Evolutionary conservation across 2,329 filamentous ascomycete genomes (phyloP).

Genomic region (Xylariaceae sp.): DNA sequence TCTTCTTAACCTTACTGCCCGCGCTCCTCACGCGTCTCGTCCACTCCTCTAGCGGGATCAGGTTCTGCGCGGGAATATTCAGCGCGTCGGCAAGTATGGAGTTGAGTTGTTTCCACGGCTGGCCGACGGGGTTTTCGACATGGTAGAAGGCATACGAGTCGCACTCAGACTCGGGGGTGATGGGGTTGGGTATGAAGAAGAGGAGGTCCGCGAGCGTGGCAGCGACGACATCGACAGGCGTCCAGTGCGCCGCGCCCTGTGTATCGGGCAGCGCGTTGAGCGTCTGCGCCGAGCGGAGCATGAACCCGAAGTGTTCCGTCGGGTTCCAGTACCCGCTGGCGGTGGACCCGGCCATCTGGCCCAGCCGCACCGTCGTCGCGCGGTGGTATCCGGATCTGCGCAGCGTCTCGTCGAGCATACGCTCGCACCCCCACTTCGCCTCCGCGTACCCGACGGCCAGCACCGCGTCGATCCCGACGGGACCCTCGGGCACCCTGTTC

Average conservation of each 20-base stretch:
- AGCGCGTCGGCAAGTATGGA: conserved; percentile 3
- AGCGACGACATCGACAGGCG: conserved; percentile 10
- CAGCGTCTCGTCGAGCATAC: conserved; percentile 38
- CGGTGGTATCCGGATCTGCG: conserved; percentile 22
- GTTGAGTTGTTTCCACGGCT: conserved; percentile 5
- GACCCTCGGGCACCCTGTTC: conserved; percentile 37
- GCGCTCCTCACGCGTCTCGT: conserved; percentile 17
- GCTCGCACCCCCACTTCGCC: conserved; percentile 42
- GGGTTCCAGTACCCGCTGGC: conserved; percentile 39
- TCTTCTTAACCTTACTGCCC: conserved; percentile 6
- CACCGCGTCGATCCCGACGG: conserved; percentile 18
- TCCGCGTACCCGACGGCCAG: conserved; percentile 38
- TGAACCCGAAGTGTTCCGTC: conserved; percentile 38
- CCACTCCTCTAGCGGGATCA: conserved; percentile 26
- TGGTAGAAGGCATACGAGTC: conserved; percentile 5
- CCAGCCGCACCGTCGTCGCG: conserved; percentile 36
- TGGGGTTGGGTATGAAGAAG: too few relatives aligned
- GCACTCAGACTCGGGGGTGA: background rate
- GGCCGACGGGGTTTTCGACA: conserved; percentile 16
- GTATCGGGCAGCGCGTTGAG: conserved; percentile 16
- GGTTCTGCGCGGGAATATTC: background rate
- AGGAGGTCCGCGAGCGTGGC: conserved; percentile 6
- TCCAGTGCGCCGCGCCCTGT: conserved; percentile 15
- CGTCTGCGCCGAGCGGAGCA: conserved; percentile 39
- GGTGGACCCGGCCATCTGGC: conserved; percentile 40